phyloP scores from a whole-genome alignment of 768 basidiomycete species.

The Serendipita sp. region DNA sequence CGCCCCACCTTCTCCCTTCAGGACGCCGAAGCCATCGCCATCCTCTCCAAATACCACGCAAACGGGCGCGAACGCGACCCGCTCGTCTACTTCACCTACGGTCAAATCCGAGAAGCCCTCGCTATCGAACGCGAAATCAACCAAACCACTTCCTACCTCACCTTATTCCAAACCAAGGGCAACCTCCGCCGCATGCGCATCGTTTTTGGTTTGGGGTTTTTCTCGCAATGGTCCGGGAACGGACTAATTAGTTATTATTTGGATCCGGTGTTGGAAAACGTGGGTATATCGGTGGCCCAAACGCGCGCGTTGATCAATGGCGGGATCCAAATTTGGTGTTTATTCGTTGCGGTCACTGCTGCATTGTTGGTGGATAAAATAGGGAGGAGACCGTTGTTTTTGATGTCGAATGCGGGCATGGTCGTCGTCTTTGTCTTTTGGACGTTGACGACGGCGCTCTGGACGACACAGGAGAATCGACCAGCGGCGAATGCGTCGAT shows the following conservation, averaged over 20 bases:
- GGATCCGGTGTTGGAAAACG: slow-evolving; percentile 45
- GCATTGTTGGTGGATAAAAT: slow-evolving; percentile 52
- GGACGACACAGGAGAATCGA: slow-evolving; percentile 17
- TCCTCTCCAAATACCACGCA: slow-evolving; percentile 62
- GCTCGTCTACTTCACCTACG: slow-evolving; percentile 43
- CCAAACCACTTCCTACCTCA: slow-evolving; percentile 31
- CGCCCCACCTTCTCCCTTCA: slow-evolving; percentile 16
- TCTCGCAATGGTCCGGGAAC: slow-evolving; percentile 48
- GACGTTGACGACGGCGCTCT: slow-evolving; percentile 34
- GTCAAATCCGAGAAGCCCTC: slow-evolving; percentile 54
- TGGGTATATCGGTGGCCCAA: slow-evolving; percentile 38
- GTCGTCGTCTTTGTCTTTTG: slow-evolving; percentile 42
- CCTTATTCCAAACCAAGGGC: slow-evolving; percentile 44
- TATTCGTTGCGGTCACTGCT: slow-evolving; percentile 37
- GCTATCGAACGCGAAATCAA: slow-evolving; percentile 45
- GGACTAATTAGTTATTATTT: slow-evolving; percentile 27
- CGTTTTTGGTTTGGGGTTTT: slow-evolving; percentile 49
- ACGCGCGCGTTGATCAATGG: slow-evolving; percentile 51
- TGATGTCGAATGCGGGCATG: slow-evolving; percentile 47
- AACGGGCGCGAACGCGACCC: slow-evolving; percentile 35
- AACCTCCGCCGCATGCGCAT: slow-evolving; percentile 55
- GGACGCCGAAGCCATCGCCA: slow-evolving; percentile 39
- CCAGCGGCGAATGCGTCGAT: slow-evolving; percentile 29
- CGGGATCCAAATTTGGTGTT: slow-evolving; percentile 49
- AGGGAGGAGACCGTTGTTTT: slow-evolving; percentile 54